Evolutionary conservation across 257 asterid genomes (phyloP).

Genomic region (Echium plantagineum): DNA sequence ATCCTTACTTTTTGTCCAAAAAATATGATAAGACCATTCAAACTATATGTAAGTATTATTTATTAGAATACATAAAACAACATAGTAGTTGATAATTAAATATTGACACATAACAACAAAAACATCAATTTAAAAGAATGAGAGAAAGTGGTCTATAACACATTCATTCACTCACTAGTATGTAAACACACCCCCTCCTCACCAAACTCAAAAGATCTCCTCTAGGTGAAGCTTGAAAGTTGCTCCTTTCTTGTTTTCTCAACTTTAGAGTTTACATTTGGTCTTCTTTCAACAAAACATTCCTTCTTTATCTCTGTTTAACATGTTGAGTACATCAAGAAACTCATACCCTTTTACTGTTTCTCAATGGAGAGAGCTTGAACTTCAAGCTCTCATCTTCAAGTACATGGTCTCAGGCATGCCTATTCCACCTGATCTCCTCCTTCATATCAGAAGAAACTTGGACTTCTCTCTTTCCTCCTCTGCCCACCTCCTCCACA

Average conservation of each 20-base stretch:
- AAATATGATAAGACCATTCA: too few relatives aligned
- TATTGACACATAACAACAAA: too few relatives aligned
- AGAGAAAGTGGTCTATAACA: too few relatives aligned
- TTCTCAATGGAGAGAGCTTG: constrained; percentile 89
- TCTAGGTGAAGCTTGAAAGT: not conserved
- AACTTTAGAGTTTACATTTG: not conserved
- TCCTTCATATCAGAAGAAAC: constrained; percentile 55
- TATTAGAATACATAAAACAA: too few relatives aligned
- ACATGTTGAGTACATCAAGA: constrained; percentile 9
- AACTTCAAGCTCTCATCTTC: constrained; percentile 83
- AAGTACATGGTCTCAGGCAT: constrained; percentile 80
- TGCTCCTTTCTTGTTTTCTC: not conserved
- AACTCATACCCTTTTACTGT: constrained; percentile 66
- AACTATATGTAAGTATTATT: too few relatives aligned
- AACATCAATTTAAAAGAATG: too few relatives aligned
- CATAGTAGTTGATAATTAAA: too few relatives aligned
- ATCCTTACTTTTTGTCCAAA: too few relatives aligned
- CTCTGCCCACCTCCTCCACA: constrained; percentile 51
- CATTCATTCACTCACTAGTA: constrained; percentile 18
- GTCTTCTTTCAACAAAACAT: not conserved
- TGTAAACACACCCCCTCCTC: constrained; percentile 7
- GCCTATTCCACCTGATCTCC: constrained; percentile 90
- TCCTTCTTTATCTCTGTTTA: not conserved
- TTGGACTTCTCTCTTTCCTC: constrained; percentile 55
- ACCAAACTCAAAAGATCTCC: constrained; percentile 1